Evolutionary conservation across 2,329 filamentous ascomycete species (phyloP).

Genomic region (Davidsoniella virescens): DNA sequence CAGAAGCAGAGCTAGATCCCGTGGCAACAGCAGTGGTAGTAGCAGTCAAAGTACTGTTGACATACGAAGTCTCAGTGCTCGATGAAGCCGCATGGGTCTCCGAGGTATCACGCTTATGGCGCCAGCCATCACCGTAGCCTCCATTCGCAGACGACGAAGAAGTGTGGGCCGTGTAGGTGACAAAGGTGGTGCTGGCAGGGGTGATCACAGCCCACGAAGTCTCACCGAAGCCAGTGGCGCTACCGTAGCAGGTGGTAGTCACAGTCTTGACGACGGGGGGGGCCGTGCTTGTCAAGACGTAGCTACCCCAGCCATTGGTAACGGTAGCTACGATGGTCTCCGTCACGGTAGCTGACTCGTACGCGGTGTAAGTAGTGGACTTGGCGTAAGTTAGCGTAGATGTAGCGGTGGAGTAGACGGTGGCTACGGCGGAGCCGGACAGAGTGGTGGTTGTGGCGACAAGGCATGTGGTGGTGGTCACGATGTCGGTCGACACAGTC

Average conservation of each 20-base stretch:
- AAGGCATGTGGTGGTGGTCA: slow-evolving; percentile 4
- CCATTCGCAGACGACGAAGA: not conserved
- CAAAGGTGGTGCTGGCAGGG: not conserved
- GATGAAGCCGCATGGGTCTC: not conserved
- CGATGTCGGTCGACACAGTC: slow-evolving; percentile 5
- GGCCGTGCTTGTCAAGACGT: not conserved
- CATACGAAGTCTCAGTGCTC: not conserved
- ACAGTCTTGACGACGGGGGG: slow-evolving; percentile 7
- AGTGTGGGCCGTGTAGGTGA: not conserved
- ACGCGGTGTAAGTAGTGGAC: slow-evolving; percentile 1
- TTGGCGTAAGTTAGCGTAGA: slow-evolving; percentile 5
- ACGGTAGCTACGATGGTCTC: not conserved
- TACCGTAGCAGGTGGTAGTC: not conserved
- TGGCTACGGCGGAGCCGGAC: not conserved
- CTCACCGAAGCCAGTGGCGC: not conserved
- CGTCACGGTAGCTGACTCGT: slow-evolving; percentile 4
- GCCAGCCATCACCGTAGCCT: not conserved
- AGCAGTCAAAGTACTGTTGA: not conserved
- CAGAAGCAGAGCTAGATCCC: not conserved
- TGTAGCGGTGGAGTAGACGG: slow-evolving; percentile 4
- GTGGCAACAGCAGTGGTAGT: not conserved
- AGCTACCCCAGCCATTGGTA: no score
- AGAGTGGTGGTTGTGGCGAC: slow-evolving; percentile 7
- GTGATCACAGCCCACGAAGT: not conserved
- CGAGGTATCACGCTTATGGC: no score